Evolutionary conservation across 73 alveolate genomes (phyloP), one percentile per base, ranked within the genome.

Genomic region (Breviolum minutum): DNA sequence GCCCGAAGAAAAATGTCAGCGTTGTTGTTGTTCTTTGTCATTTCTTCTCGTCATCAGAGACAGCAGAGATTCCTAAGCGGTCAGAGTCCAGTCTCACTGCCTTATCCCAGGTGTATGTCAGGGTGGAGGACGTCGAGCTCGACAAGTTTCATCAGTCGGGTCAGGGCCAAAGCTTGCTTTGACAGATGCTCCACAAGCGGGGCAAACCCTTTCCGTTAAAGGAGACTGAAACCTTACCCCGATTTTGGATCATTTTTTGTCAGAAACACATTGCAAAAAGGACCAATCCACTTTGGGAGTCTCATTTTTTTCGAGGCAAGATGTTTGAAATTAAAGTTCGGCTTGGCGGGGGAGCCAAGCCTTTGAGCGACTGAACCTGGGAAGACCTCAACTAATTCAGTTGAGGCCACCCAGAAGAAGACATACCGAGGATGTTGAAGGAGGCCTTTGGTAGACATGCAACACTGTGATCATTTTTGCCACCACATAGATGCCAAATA

Each of bases 121-220:
- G 90, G 48, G 70, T 48, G 70, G 69, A 14, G 64, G 87, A 40
- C 14, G 90, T 54, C 17, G 66, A 48, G 90, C 30, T 81, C 30
- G 90, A 81, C 90, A 81, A 54, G 60, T 81, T 48, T 48, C 68
- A 40, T 20, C 90, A 81, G 22, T 81, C 90, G 20, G 90, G 90
- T 24, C 22, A 12, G 66, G 12, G 64, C 87, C 63, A 27, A 22
- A 79, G 87, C 87, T 30, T 73, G 30, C 83, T 26, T 26, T 16
- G 74, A 66, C 74, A 73, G 6, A 73, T 30, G 48, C 12, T 13
- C 60, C n/a, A n/a, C n/a, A n/a, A n/a, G n/a, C n/a, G n/a, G n/a
- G 14, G 48, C 54, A 26, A 12, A 71, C 40, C 54, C 54, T 40
- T 40, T 40, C 54, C 54, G 54, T 40, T 40, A 40, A 40, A 40